Conservation (phyloP, 495 filamentous ascomycete species). For the Podospora didyma region DNA sequence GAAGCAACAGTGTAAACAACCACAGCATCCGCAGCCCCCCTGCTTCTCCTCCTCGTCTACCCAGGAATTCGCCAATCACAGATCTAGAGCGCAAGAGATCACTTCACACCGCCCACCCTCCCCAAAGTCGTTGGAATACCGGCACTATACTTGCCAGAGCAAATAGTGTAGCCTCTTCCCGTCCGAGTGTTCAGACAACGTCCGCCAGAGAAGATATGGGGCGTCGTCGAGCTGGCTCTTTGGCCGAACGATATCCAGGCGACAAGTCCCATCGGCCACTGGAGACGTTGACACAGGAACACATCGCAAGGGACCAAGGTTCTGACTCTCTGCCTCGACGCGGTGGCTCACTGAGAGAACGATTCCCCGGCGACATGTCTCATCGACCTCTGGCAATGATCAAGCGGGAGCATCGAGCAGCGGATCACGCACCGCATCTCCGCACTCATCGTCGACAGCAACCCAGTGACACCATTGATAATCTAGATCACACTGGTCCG, state of each 20-base stretch:
- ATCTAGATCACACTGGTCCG: constrained; percentile 58
- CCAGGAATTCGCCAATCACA: constrained; percentile 5
- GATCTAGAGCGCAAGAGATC: constrained; percentile 14
- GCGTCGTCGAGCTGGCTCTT: constrained; percentile 18
- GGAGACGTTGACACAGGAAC: constrained; percentile 14
- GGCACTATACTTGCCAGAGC: constrained; percentile 23
- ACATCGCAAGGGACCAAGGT: constrained; percentile 6
- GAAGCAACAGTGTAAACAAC: constrained; percentile 17
- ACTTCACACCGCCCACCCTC: constrained; percentile 21
- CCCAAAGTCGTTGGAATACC: constrained; percentile 23
- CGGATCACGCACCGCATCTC: constrained; percentile 59
- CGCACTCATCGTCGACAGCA: constrained; percentile 49
- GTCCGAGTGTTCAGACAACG: constrained; percentile 10
- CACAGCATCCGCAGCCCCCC: constrained; percentile 5
- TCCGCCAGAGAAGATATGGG: neutral
- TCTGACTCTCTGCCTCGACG: constrained; percentile 27
- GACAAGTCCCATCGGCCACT: constrained; percentile 16
- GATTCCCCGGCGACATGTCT: constrained; percentile 58
- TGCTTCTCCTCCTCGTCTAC: constrained; percentile 10
- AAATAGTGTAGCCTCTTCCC: constrained; percentile 23
- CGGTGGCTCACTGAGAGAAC: constrained; percentile 50
- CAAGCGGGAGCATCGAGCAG: constrained; percentile 52
- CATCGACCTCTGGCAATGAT: constrained; percentile 60
- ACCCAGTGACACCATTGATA: constrained; percentile 76
- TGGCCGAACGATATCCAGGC: constrained; percentile 21